Base-by-base conservation (phyloP, 768 basidiomycete species). In the Termitomyces sp. region DNA sequence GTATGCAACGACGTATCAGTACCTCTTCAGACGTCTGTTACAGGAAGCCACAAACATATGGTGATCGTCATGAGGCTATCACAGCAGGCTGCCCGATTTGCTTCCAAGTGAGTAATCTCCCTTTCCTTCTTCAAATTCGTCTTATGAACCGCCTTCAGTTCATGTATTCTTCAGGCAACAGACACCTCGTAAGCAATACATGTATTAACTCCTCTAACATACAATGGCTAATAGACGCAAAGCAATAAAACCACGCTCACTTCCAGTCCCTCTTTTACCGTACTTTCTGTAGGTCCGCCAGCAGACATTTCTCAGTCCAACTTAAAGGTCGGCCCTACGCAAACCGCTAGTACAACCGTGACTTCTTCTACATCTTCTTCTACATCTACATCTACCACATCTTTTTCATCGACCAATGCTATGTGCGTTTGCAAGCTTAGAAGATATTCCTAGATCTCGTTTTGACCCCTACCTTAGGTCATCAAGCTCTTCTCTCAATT, bases 161-260 rank as follows among this genome's bases (percentile, higher is more conserved):
- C 38, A 12, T 58, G 57, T 45, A 11, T 46, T 23, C 5, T 58
- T n/a, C 41, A 20, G 25, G 57, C 57, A 3, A 51, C 36, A 44
- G 32, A 39, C 32, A 40, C 31, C 20, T 44, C 42, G 57, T 58
- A 51, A 49, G 57, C 10, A 20, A 15, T 13, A 13, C 23, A 18
- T 45, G 23, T 25, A 9, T 2, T 33, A 13, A 20, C 29, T 27
- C 16, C 16, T 12, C 16, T 6, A 5, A 20, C 18, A 27, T 0
- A 35, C 15, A 12, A n/a, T 1, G 7, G 32, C 29, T 47, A 31
- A 41, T 20, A 5, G 11, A 41, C 9, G 12, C 23, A 12, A 35
- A 58, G 57, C 5, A 54, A 58, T 33, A 50, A 45, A 11, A 46
- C 20, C n/a, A 44, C 36, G 12, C 43, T 58, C 29, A 47, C 48